Base-by-base conservation (phyloP, 2,329 filamentous ascomycete genomes). In the Thelonectria olida region DNA sequence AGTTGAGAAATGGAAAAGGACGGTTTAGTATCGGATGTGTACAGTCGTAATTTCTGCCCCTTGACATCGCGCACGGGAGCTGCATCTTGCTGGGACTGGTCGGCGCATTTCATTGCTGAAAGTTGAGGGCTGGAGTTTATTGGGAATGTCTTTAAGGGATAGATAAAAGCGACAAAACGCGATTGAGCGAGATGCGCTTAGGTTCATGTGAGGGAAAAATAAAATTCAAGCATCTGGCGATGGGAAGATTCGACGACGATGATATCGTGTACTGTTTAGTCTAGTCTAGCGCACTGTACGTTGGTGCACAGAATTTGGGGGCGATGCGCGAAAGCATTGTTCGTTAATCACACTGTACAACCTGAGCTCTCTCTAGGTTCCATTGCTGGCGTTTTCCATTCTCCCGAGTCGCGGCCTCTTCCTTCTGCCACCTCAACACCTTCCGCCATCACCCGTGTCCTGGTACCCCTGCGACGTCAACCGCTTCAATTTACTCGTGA, bases 361-460 rank as follows among this genome's bases (percentile, higher is more conserved):
- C 51, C 59, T 54, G 54, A 66, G 61, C 69, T 72, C 63, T 65
- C n/a, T n/a, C n/a, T n/a, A n/a, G n/a, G n/a, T n/a, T n/a, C 56
- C 64, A 48, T 63, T 69, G 69, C 66, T 71, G 70, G 67, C 67
- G 61, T 72, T 72, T 71, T 72, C 64, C 17, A 20, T 41, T 22
- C 13, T 41, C 64, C 58, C 49, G 59, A 53, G 59, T 25, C 53
- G 28, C 55, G 55, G 42, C 25, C 53, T 58, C 52, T 47, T 58
- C 53, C 58, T 61, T 64, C 55, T 53, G 28, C 23, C 34, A 54
- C 44, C 48, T 27, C 13, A 27, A 41, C 55, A 41, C 42, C 58
- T 64, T 64, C 47, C 45, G 53, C 52, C 48, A 51, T 52, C 54
- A 10, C 6, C 28, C 51, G 39, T 45, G 60, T 59, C 36, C 41